These are phyloP conservation scores for Entelexis paramagnoliae DNA, from an alignment of 1,139 yeast species.

Conservation along the genomic window DNA sequence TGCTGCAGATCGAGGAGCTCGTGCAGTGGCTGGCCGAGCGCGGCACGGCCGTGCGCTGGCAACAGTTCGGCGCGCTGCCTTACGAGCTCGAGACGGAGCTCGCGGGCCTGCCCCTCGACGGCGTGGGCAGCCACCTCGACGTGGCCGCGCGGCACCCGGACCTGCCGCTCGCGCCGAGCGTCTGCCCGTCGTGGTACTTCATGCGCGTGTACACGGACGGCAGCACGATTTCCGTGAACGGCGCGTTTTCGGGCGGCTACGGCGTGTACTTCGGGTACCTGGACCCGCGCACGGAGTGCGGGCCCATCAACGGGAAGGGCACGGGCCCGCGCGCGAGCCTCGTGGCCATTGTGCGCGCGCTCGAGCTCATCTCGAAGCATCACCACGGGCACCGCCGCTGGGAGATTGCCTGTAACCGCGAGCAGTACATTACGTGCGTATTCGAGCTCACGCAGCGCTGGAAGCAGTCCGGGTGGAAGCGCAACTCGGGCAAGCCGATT, in stretches of 20 bases:
- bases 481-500: conserved; percentile 4
- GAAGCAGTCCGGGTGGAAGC: conserved; percentile 7
- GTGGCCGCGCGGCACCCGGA: neutral
- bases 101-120: neutral
- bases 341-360: conserved; percentile 3
- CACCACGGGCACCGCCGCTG: conserved; percentile 3
- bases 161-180: neutral
- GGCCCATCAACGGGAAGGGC: conserved; percentile 1
- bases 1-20: conserved; percentile 1
- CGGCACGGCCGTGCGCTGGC: neutral
- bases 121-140: neutral
- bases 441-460: conserved; percentile 1
- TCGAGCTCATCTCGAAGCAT: conserved; percentile 1
- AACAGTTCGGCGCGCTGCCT: neutral
- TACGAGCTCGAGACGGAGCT: neutral
- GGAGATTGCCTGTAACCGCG: conserved; percentile 6
- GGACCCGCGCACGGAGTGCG: conserved; percentile 2
- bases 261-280: conserved; percentile 5
- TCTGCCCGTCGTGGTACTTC: neutral
- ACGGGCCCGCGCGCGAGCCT: conserved; percentile 7
- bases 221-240: conserved; percentile 3
- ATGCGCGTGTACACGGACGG: conserved; percentile 4
- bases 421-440: conserved; percentile 3
- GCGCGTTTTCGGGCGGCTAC: neutral
- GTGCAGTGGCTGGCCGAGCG: neutral